Base-by-base conservation (phyloP, 1,139 yeast genomes). In the Yamadazyma songkhlaensis region DNA sequence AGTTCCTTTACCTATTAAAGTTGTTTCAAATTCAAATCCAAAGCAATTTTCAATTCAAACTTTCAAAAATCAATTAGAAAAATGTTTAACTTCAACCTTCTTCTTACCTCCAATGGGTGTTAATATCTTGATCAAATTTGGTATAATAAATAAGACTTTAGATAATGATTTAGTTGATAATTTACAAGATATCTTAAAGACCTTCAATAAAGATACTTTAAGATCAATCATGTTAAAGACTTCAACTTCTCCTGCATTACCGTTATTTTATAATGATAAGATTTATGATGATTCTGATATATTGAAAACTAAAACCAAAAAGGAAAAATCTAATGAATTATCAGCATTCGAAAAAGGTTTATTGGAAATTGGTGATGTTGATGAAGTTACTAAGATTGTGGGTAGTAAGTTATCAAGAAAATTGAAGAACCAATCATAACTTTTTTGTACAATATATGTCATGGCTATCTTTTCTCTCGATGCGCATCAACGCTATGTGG, bases 71-170 rank as follows among this genome's bases (percentile, higher is more conserved):
- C 83, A 82, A 49, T 65, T 90, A 43, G 67, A 72, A 39, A 81
- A 79, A 53, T 68, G 79, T 29, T 60, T 82, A 43, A 59, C 64
- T 20, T 77, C 86, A 32, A 74, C 94, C 11, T 72, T 74, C 31
- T 81, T 78, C 56, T 68, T 79, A 44, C 74, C 88, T 32, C 88
- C 96, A 47, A 78, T 87, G 55, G 92, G 95, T 39, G 80, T 79
- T 38, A 79, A 79, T 47, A 62, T 86, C 48, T 67, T 76, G 27
- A 67, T 90, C 42, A 79, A 79, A 52, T 66, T 89, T 38, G 98
- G 97, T 31, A 60, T 68, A 36, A 58, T 82, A 29, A 64, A 71
- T 23, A 71, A 63, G 25, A 55, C 54, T 4, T 59, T 59, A 37
- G 46, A 48, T 34, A 49, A 59, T 9, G 51, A 57, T 8, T 60